These are phyloP conservation scores for Cucurbita moschata DNA, from an alignment of 306 rosid species.

Conservation along the genomic window DNA sequence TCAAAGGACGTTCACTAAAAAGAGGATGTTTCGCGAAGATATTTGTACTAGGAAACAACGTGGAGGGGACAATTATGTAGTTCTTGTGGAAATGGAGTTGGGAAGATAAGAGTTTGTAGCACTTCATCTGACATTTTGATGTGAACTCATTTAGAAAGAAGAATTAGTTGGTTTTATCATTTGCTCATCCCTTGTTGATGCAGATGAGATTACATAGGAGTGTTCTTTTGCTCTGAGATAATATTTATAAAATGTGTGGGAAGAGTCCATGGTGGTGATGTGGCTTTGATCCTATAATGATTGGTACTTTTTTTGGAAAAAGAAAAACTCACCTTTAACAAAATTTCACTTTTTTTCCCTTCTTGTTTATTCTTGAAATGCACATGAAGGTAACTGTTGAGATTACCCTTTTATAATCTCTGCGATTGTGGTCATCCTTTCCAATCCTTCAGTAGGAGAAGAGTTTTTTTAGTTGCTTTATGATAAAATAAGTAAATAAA, in stretches of 20 bases:
- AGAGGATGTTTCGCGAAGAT: background rate
- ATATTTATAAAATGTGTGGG: background rate
- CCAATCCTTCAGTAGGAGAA: background rate
- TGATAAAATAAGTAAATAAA: no score
- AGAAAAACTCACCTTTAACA: background rate
- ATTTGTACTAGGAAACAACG: background rate
- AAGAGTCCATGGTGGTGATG: background rate
- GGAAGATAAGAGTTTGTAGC: background rate
- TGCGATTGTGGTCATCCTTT: background rate
- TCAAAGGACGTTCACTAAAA: background rate
- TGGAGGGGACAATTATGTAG: background rate
- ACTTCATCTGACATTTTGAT: background rate
- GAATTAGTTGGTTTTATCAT: background rate
- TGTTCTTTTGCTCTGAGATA: background rate
- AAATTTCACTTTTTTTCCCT: no score
- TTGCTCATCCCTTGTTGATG: background rate
- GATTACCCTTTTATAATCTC: background rate
- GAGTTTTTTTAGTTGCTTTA: no score
- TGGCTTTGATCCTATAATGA: background rate
- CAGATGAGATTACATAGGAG: background rate
- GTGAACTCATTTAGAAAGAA: background rate
- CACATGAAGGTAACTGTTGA: background rate
- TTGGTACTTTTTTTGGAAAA: no score
- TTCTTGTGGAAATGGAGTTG: background rate
- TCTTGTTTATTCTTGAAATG: background rate